phyloP scores from a whole-genome alignment of 2,329 filamentous ascomycete genomes.

The Cyphellophora attinorum region DNA sequence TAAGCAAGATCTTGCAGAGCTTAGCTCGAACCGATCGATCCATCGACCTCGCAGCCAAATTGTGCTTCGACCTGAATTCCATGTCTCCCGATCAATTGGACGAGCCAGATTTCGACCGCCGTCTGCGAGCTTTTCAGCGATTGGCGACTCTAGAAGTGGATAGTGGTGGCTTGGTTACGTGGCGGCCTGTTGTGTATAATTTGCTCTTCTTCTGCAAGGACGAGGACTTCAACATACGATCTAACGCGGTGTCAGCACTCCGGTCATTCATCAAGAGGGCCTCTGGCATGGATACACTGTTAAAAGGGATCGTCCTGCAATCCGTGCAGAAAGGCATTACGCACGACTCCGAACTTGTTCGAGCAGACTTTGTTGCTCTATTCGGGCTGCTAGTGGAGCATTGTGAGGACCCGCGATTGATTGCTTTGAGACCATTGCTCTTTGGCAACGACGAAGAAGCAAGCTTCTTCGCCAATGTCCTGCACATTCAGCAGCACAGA shows the following conservation, averaged over 20 bases:
- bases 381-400: conserved; percentile 72
- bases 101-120: conserved; percentile 78
- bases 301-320: conserved; percentile 60
- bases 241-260: conserved; percentile 72
- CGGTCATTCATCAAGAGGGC: conserved; percentile 65
- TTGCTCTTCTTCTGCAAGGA: conserved; percentile 78
- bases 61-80: conserved; percentile 76
- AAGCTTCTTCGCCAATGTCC: conserved; percentile 85
- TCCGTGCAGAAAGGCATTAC: conserved; percentile 67
- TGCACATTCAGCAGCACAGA: conserved; percentile 80
- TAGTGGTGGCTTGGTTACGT: conserved; percentile 54
- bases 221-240: conserved; percentile 77
- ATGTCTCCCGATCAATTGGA: conserved; percentile 64
- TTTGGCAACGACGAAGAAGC: conserved; percentile 64
- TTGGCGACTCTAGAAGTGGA: conserved; percentile 59
- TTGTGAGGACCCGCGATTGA: conserved; percentile 58
- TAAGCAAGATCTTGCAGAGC: conserved; percentile 63
- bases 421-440: conserved; percentile 64
- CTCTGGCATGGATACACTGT: conserved; percentile 44
- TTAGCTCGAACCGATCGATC: conserved; percentile 57
- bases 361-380: conserved; percentile 70
- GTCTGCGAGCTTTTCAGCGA: conserved; percentile 63
- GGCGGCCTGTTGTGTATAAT: conserved; percentile 82
- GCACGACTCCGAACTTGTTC: conserved; percentile 72
- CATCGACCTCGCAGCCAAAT: conserved; percentile 45